Base-by-base conservation (phyloP, 2,329 filamentous ascomycete genomes). In the Phialophora chinensis region DNA sequence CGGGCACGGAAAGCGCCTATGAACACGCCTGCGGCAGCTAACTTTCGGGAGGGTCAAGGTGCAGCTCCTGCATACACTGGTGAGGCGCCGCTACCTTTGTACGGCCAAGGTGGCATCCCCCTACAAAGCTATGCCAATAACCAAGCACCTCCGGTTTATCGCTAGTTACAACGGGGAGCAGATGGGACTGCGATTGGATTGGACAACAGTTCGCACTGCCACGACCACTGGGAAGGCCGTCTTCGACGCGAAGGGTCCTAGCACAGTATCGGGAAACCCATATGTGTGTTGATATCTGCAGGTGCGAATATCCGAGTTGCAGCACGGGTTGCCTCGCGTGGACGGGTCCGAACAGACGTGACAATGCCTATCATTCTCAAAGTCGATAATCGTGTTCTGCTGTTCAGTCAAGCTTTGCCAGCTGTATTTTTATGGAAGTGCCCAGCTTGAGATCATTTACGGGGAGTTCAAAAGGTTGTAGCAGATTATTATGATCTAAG, bases 1-100 rank as follows among this genome's bases (percentile, higher is more conserved):
- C 63, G 72, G 42, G 73, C 73, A 68, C 69, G 69, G 12, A 77
- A 78, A 69, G 68, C 70, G 20, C 68, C 63, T 8, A 57, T 71
- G 58, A 70, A 73, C 17, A 73, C 68, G 1, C 60, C 71, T 29
- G 69, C 72, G 2, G 72, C 72, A 11, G 60, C 68, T 35, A 74
- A 74, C 50, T 73, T 74, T 57, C 63, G 73, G 5, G 72, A 71
- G 38, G 71, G 68, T 14, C 61, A 67, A n/a, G n/a, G 47, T 20
- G 52, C 44, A 47, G 59, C 42, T 31, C 60, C 65, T 33, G 20
- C 35, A 8, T 57, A 66, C 23, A 27, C 59, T 31, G 38, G 47
- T 33, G 61, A 63, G 25, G 61, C 61, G 4, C 59, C 65, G 3
- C 54, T 61, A 20, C 67, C 67, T 23, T 53, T 60, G 20, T 66